These are phyloP conservation scores for Graphiopsis chlorocephala DNA, from an alignment of 2,329 filamentous ascomycete species.

Conservation along the genomic window DNA sequence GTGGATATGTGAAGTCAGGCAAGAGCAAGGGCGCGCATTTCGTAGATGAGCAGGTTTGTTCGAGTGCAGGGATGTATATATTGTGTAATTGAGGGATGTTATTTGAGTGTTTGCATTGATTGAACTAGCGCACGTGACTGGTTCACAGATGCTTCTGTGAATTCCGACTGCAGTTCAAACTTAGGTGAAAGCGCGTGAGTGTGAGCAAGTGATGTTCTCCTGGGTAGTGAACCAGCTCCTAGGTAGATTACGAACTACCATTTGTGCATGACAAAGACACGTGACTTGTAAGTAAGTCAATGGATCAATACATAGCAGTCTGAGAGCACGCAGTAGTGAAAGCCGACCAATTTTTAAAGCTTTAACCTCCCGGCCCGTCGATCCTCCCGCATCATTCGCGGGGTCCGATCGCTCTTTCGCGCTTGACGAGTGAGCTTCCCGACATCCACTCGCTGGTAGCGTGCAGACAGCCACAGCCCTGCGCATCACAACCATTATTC, in stretches of 20 bases:
- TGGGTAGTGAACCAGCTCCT: too few species aligned
- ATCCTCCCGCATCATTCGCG: background rate
- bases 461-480: background rate
- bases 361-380: background rate
- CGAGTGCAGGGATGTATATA: constrained; percentile 2
- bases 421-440: background rate
- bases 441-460: background rate
- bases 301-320: too few species aligned
- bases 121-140: background rate
- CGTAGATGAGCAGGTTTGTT: background rate
- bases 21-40: background rate
- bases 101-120: background rate
- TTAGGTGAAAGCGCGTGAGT: too few species aligned
- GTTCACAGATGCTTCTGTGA: background rate
- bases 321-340: background rate
- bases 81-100: constrained; percentile 14
- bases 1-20: background rate
- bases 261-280: too few species aligned
- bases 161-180: background rate
- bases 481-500: background rate
- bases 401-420: constrained; percentile 10
- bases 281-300: too few species aligned
- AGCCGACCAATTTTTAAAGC: background rate
- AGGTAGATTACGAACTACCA: too few species aligned
- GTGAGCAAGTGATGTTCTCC: background rate